Percentiles rank a stretch among this genome's conserved stretches.
Conservation (phyloP, 306 rosid genomes). For the Neltuma alba region DNA sequence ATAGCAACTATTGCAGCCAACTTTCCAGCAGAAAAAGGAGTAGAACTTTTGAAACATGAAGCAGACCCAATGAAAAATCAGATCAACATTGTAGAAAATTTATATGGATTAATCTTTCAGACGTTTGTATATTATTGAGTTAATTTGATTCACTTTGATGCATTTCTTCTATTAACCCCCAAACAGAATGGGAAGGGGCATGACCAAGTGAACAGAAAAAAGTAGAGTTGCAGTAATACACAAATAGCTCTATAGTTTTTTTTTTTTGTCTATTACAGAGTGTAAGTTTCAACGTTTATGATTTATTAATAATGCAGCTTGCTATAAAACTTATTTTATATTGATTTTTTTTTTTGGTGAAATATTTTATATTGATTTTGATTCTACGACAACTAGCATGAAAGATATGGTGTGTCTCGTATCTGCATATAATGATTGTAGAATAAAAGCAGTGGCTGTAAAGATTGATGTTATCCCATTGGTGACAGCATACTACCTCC, state of each 20-base stretch:
- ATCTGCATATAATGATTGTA: background rate
- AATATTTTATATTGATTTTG: background rate
- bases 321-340: background rate
- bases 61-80: constrained; percentile 7
- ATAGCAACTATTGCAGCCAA: constrained; percentile 5
- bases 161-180: background rate
- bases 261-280: background rate
- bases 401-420: background rate
- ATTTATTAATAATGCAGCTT: background rate
- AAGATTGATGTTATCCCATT: background rate
- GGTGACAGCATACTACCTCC: constrained; percentile 2
- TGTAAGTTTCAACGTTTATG: background rate
- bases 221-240: background rate
- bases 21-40: constrained; percentile 18
- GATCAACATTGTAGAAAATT: background rate
- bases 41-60: background rate
- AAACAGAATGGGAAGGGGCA: background rate
- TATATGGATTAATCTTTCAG: background rate
- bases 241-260: no score
- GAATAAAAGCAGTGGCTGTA: background rate
- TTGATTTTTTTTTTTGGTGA: no score
- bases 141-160: constrained; percentile 2
- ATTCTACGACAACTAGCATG: background rate
- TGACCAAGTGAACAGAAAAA: constrained; percentile 1
- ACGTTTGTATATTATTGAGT: background rate